phyloP scores from a whole-genome alignment of 495 filamentous ascomycete species.

The Penicillium macrosclerotiorum region DNA sequence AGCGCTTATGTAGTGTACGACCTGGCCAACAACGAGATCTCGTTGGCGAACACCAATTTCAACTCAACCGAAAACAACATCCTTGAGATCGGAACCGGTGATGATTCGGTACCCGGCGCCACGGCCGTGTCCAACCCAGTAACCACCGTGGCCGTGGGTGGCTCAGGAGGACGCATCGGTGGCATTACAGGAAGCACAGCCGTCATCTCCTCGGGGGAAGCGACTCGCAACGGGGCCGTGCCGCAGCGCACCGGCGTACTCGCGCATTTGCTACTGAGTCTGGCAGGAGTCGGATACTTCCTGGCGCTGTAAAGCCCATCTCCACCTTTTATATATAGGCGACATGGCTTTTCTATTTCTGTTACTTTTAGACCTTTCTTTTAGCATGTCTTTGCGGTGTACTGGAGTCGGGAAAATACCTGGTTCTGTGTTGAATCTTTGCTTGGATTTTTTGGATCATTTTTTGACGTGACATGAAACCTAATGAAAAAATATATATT shows the following conservation, averaged over 20 bases:
- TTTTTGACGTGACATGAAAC: slow-evolving; percentile 4
- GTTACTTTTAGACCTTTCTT: not conserved
- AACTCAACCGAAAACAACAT: slow-evolving; percentile 65
- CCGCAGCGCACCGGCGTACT: slow-evolving; percentile 21
- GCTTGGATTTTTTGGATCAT: not conserved
- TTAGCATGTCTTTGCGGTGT: slow-evolving; percentile 9
- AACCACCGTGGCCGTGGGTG: slow-evolving; percentile 38
- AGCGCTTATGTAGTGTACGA: slow-evolving; percentile 94
- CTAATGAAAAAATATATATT: too few relatives aligned
- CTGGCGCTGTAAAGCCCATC: slow-evolving; percentile 17
- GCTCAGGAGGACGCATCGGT: slow-evolving; percentile 37
- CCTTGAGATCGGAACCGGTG: slow-evolving; percentile 68
- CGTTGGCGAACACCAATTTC: slow-evolving; percentile 81
- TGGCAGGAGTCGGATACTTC: slow-evolving; percentile 29
- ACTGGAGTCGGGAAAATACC: slow-evolving; percentile 13
- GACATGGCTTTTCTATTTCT: not conserved
- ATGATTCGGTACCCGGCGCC: slow-evolving; percentile 65
- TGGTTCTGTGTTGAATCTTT: slow-evolving; percentile 1
- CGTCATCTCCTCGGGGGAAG: slow-evolving; percentile 12
- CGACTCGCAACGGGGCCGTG: slow-evolving; percentile 20
- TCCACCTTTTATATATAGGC: not conserved
- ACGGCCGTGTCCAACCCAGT: slow-evolving; percentile 65
- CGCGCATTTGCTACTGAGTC: slow-evolving; percentile 22
- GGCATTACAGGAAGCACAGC: slow-evolving; percentile 21
- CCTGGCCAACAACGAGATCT: slow-evolving; percentile 82